Evolutionary conservation across 139 green algal genomes (phyloP).

Genomic region (Eudorina sp.): DNA sequence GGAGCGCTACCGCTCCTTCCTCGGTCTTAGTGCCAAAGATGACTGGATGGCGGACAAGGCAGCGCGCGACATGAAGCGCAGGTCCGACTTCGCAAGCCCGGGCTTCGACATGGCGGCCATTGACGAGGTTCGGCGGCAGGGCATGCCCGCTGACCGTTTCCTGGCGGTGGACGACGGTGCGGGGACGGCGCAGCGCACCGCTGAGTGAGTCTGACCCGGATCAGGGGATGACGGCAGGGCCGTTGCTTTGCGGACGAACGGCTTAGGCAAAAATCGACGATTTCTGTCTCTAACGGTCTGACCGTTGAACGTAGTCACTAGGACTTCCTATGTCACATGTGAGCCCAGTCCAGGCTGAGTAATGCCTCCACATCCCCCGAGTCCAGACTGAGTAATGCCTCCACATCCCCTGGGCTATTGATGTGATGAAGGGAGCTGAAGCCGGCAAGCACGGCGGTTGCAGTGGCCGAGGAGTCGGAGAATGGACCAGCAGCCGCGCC

Average conservation of each 20-base stretch:
- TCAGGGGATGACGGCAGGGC: background rate
- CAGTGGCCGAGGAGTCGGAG: constrained; percentile 7
- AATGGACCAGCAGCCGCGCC: background rate
- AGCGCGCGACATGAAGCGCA: constrained; percentile 61
- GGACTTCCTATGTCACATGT: too few relatives aligned
- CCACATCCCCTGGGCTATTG: background rate
- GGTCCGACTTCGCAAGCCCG: constrained; percentile 62
- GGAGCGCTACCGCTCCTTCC: constrained; percentile 75
- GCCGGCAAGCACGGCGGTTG: constrained; percentile 3
- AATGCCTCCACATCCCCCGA: too few relatives aligned
- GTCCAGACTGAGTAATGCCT: background rate
- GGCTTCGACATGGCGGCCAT: constrained; percentile 45
- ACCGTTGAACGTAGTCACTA: too few relatives aligned
- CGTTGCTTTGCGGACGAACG: too few relatives aligned
- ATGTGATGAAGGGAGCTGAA: constrained; percentile 53
- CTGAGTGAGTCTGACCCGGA: constrained; percentile 38
- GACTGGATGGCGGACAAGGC: constrained; percentile 57
- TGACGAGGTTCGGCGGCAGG: background rate
- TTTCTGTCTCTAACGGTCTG: too few relatives aligned
- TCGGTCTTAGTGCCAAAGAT: constrained; percentile 68
- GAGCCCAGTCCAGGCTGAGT: too few relatives aligned
- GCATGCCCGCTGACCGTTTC: constrained; percentile 44
- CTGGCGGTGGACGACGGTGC: background rate
- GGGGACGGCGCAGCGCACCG: constrained; percentile 40
- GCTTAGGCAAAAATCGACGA: too few relatives aligned